Evolutionary conservation across 805 yeast species (phyloP), one percentile per base, ranked within the genome.

Genomic region (Vanderwaltozyma yarrowii): DNA sequence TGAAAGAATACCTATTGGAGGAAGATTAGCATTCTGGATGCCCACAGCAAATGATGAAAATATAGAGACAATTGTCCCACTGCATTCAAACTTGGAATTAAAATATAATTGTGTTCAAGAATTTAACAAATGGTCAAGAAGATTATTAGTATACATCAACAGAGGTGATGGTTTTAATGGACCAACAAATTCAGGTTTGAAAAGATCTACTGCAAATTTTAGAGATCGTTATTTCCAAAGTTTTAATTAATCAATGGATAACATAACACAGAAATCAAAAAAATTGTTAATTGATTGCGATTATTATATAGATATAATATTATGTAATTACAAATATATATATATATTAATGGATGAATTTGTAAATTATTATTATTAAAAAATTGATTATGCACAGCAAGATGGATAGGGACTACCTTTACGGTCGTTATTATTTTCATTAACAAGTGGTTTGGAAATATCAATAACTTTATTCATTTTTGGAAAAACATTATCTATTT

Each of bases 11-110:
- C 83, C 82, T 0, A 61, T 76, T 2, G 74, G 74, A 7, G 95
- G 96, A 1, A 66, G 97, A 45, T 66, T 92, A 26, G 84, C 92
- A 20, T 88, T 87, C 59, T 92, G 98, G 98, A 85, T 88, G 92
- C 98, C 98, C 0, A 81, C 94, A 1, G 94, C 96, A 1, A 87
- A 88, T 55, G 94, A 84, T 51, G 94, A 83, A 47, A 76, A 73
- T 45, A 68, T 75, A 26, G 74, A 70, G 40, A 75, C 82, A 33
- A 66, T 71, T 37, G 76, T 88, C 19, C 97, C 97, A 5, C 77
- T 75, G 48, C 96, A 92, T 59, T 69, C 74, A 43, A 74, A 72
- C 31, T 59, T 92, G 41, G 81, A 82, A 50, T 66, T 87, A 48
- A 63, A 79, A 34, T 77, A 81, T 46, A 76, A 78, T 42, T 69